Evolutionary conservation across 2,329 filamentous ascomycete species (phyloP), one percentile per base, ranked within the genome.

Genomic region (Penicillium sp.): DNA sequence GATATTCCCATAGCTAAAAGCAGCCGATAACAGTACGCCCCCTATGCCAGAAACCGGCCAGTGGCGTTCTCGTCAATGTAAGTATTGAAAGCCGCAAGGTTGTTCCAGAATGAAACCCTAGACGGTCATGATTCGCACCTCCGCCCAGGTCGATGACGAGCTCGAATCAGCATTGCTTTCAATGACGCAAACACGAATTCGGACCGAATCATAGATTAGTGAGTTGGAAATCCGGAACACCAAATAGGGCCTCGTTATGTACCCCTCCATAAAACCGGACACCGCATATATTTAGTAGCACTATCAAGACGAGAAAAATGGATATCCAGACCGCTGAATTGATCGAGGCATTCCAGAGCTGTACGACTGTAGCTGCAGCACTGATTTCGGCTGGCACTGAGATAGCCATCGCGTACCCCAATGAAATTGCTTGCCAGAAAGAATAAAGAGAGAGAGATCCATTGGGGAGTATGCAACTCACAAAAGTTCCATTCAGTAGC

Each of bases 281-380:
- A 1, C 77, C 76, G 1, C 80, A 64, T 35, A 74, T 69, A 58
- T 81, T 81, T 16, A 81, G 64, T 3, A 67, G 68, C n/a, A 81
- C 67, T 47, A 88, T 82, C 23, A 88, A 75, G 3, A 83, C 71
- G 59, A 88, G 78, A 59, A 85, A 74, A 58, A 85, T 81, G 5
- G 82, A 81, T 51, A 80, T 79, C 77, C 77, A 80, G 3, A 76
- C 74, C 1, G 74, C 75, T 7, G 76, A 67, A 45, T 76, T 73
- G 53, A 78, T 70, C 23, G 64, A 63, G 4, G 71, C 65, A 9
- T 71, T 64, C 85, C 85, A 89, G 66, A 83, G 87, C 58, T 82
- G 72, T 59, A 88, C 84, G 30, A 89, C 77, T 16, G 87, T 79
- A 43, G 82, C 80, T 14, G 84, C 84, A 7, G 86, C 86, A 0